Base-by-base conservation (phyloP, 768 basidiomycete genomes). In the Macrolepiota dolichaula region DNA sequence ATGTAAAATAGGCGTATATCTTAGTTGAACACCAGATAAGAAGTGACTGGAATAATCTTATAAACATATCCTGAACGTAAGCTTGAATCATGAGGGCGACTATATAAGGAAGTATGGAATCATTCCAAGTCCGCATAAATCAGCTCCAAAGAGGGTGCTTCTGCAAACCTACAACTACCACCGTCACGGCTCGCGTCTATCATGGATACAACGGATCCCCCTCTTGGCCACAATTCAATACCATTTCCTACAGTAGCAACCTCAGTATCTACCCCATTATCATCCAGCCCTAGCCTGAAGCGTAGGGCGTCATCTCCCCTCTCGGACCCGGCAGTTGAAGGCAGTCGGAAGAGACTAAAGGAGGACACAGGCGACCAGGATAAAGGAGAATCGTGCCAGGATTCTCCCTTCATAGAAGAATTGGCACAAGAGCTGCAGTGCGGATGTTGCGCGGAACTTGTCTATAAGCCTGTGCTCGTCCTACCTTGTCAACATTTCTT, bases 401-500 rank as follows among this genome's bases (percentile, higher is more conserved):
- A 63, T 59, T 54, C 68, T 27, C 68, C 64, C 50, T 77, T 91
- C 59, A 80, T 80, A 24, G 85, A 88, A 44, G 83, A 88, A 65
- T 74, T 92, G 57, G 83, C 80, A 27, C 80, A 89, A 68, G 91
- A 93, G 70, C 80, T 94, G 42, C 87, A 91, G 65, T 94, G 92
- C 66, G 92, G 90, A 22, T 94, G 92, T 70, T 94, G 92, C 72
- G 82, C 90, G 17, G 92, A 85, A 61, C 78, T 94, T 46, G 86
- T 90, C 61, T 92, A 94, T 73, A 79, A 84, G 62, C 92, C 92
- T 2, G 92, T 94, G 15, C 76, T 92, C 29, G 89, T 94, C 55
- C 79, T 82, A 37, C 92, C 92, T 32, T 94, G 92, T 71, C 90
- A 93, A 66, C 92, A 94, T 78, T 92, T 90, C 79, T 94, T 93